These are phyloP conservation scores for Fusarium musae DNA, from an alignment of 2,329 filamentous ascomycete genomes.

Conservation along the genomic window DNA sequence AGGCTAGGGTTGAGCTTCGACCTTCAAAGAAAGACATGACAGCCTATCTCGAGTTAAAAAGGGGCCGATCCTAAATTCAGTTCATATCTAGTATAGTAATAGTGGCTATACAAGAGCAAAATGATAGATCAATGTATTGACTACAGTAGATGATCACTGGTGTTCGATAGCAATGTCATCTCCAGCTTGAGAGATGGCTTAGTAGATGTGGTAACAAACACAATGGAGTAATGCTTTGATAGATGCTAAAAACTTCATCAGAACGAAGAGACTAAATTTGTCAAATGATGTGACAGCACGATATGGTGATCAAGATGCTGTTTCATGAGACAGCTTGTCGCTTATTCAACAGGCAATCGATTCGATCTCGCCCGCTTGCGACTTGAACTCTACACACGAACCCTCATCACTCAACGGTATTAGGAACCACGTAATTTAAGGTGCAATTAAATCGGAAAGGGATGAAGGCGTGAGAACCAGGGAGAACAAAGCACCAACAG, in stretches of 20 bases:
- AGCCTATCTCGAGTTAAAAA: background rate
- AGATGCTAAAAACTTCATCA: background rate
- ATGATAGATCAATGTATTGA: fast-evolving
- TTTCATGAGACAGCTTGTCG: background rate
- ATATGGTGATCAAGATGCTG: background rate
- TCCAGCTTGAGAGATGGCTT: background rate
- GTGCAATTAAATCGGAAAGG: fast-evolving
- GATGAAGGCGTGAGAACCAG: fast-evolving
- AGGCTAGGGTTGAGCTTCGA: background rate
- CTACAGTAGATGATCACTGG: background rate
- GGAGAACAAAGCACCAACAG: background rate
- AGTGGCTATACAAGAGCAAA: background rate
- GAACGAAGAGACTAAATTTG: background rate
- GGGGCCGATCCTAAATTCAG: background rate
- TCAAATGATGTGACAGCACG: background rate
- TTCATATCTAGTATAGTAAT: fast-evolving
- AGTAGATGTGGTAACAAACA: background rate
- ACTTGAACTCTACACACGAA: background rate
- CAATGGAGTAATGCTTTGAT: background rate
- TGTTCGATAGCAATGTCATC: background rate
- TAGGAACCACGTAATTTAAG: background rate
- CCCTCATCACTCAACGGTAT: background rate
- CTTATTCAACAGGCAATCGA: background rate
- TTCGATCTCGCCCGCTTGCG: background rate
- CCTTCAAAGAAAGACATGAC: background rate